A percentile compares a stretch with the other conserved stretches of the same genome.
phyloP scores from a whole-genome alignment of 129 eudicot genomes.

The Erigeron canadensis region DNA sequence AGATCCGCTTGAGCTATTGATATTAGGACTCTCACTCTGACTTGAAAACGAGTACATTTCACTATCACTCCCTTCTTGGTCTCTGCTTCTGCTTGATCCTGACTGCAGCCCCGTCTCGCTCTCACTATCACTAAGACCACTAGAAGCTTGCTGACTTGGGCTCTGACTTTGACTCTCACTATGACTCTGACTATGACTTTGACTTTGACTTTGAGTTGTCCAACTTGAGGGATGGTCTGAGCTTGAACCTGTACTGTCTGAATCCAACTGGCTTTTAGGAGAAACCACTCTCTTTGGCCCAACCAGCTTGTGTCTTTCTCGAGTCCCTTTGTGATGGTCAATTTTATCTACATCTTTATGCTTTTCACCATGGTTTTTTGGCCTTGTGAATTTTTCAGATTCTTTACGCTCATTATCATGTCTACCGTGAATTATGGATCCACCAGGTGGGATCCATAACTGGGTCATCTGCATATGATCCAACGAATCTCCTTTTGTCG shows the following conservation, averaged over 20 bases:
- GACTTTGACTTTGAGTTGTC: conserved; percentile 17
- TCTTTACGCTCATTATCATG: conserved; percentile 19
- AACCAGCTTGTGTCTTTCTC: conserved; percentile 19
- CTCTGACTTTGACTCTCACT: conserved; percentile 21
- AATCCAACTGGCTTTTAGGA: conserved; percentile 24
- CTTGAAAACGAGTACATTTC: conserved; percentile 34
- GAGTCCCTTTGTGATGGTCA: conserved; percentile 17
- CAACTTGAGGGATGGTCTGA: conserved; percentile 37
- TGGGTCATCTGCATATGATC: conserved; percentile 23
- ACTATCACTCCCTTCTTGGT: conserved; percentile 31
- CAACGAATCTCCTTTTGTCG: background rate
- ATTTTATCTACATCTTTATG: conserved; percentile 20
- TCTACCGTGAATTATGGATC: conserved; percentile 17
- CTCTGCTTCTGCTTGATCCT: conserved; percentile 23
- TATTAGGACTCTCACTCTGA: conserved; percentile 17
- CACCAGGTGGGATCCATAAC: conserved; percentile 26
- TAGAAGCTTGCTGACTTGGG: conserved; percentile 32
- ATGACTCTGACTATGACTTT: conserved; percentile 23
- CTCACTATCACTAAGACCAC: conserved; percentile 37
- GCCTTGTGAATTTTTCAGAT: conserved; percentile 18
- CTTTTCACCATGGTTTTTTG: conserved; percentile 12
- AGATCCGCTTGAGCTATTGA: conserved; percentile 11
- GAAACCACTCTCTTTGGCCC: conserved; percentile 20
- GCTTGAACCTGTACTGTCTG: conserved; percentile 41
- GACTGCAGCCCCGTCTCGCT: conserved; percentile 34